Evolutionary conservation across 257 asterid species (phyloP), one percentile per base, ranked within the genome.

Genomic region (Verbascum thapsus): DNA sequence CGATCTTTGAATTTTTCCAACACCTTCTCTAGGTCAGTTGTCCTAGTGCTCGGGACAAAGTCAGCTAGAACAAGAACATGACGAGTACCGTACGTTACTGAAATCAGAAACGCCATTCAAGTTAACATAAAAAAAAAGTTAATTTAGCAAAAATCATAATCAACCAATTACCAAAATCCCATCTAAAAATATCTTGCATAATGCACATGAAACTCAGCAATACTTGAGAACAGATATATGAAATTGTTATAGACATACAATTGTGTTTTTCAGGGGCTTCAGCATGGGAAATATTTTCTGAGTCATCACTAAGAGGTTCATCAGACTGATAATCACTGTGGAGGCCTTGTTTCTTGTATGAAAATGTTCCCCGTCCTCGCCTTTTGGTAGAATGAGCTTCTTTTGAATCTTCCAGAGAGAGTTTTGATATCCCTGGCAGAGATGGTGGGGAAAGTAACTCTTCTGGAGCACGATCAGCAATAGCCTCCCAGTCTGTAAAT

Each of bases 341-440:
- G 71, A 94, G 71, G 57, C 88, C 86, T 58, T 74, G 80, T 65
- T 74, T 87, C 66, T 75, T 67, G 66, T 87, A 85, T 13, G 85
- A 63, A 72, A 94, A 94, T 19, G 84, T 78, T 52, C 99, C 99
- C 79, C 99, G 78, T 77, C 99, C 99, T 70, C 96, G 94, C 15
- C 88, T 79, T 61, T 77, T 94, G 66, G 78, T 77, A 52, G 58
- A 66, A 66, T 83, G 81, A 61, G 63, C 72, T 66, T 75, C 72
- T 66, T 75, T 80, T 26, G 79, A 49, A 19, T 78, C 96, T 57
- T 81, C 80, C 65, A 85, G 68, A 13, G 86, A 79, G 42, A 82
- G 87, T 59, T 80, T 76, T 3, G 96, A 82, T 22, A 90, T 73
- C 61, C 68, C 83, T 2, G 88, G 85, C 74, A 83, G 69, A 71